A percentile compares a stretch with the other conserved stretches of the same genome.
phyloP scores from a whole-genome alignment of 352 stramenopile species.

The Peronospora destructor region DNA sequence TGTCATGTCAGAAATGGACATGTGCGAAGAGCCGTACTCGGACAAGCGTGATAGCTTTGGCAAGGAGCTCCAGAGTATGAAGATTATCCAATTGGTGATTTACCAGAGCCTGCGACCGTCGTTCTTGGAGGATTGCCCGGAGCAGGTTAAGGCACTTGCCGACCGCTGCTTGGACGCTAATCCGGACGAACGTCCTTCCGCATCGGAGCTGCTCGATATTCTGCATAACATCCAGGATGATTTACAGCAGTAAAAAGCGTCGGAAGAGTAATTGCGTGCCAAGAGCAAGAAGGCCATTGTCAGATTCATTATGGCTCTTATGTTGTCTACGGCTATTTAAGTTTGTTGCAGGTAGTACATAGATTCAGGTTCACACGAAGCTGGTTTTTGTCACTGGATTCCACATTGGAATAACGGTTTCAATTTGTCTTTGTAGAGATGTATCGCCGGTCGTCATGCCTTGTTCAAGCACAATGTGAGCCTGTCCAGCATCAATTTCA shows the following conservation, averaged over 20 bases:
- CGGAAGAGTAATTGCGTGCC: slow-evolving; percentile 12
- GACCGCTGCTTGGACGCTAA: slow-evolving; percentile 62
- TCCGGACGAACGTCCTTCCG: slow-evolving; percentile 54
- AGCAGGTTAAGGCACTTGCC: slow-evolving; percentile 45
- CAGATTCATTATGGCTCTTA: slow-evolving; percentile 13
- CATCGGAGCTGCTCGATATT: slow-evolving; percentile 28
- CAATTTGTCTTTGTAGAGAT: no score
- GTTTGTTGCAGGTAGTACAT: slow-evolving; percentile 23
- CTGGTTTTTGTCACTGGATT: neutral
- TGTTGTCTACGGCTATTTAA: slow-evolving; percentile 30
- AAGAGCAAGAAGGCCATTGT: slow-evolving; percentile 12
- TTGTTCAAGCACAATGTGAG: no score
- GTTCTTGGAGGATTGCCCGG: slow-evolving; percentile 43
- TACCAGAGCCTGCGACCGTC: slow-evolving; percentile 49
- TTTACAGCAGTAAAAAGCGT: slow-evolving; percentile 25
- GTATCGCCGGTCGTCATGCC: no score
- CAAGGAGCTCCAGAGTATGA: slow-evolving; percentile 73
- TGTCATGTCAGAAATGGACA: slow-evolving; percentile 81
- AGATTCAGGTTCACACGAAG: slow-evolving; percentile 8
- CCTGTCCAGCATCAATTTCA: no score
- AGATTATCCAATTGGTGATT: slow-evolving; percentile 79
- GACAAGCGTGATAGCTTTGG: slow-evolving; percentile 61
- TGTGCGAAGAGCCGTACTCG: slow-evolving; percentile 66
- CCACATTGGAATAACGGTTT: neutral
- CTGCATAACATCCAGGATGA: slow-evolving; percentile 30